Base-by-base conservation (phyloP, 345 rosid species). In the Sisymbrium altissimum region DNA sequence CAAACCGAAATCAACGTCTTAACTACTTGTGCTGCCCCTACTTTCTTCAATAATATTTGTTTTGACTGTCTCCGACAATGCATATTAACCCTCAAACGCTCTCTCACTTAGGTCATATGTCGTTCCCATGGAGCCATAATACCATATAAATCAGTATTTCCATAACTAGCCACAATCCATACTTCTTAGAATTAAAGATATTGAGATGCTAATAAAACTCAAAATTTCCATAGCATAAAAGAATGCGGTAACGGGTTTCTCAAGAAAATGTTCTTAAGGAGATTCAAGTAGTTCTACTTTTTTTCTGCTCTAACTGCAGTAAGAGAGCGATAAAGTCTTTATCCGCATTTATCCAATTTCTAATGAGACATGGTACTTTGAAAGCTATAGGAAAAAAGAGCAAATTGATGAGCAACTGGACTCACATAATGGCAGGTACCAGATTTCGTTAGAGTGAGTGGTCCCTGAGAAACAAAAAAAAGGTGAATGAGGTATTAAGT, bases 341-440 rank as follows among this genome's bases (percentile, higher is more conserved):
- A 19, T 39, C 32, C 21, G 46, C 32, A 9, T 61, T 61, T 61
- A 45, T 30, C 54, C 21, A 43, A 43, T 15, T 33, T 29, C 18
- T 3, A 54, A n/a, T 44, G 57, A 23, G 29, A 60, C 30, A 39
- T 6, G 27, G 21, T 75, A 21, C 12, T 44, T 13, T 17, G 4
- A 62, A 54, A 44, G 59, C 40, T 56, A 48, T 9, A 65, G 32
- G 6, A 14, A 65, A n/a, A 59, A 18, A 52, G 33, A 60, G 54
- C 6, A 62, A 11, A 66, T 19, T 45, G 11, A 44, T 38, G 55
- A 81, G 73, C 63, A 66, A 65, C 66, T 30, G 71, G 75, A 29
- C 96, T 90, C 79, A 92, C 98, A 64, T 86, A 96, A 70, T 86
- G 75, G 41, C 99, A 96, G 30, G 38, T 58, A 70, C 87, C 98